These are phyloP conservation scores for Anthoceros angustus DNA, from an alignment of 225 moss, liverwort and hornwort species.

Conservation along the genomic window DNA sequence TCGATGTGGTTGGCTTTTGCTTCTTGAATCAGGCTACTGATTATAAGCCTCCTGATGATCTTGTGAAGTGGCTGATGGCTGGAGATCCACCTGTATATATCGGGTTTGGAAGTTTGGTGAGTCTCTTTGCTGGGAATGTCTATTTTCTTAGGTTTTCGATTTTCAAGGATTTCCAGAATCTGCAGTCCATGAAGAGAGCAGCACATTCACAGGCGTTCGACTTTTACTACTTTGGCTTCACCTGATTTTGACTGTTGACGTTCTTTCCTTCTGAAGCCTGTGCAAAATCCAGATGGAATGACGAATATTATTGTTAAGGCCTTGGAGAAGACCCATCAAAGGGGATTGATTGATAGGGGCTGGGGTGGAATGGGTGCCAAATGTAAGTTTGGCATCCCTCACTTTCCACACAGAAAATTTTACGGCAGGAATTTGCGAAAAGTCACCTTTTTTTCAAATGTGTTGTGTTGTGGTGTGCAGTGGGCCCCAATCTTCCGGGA, in stretches of 20 bases:
- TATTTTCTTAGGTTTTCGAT: neutral
- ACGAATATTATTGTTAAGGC: conserved; percentile 69
- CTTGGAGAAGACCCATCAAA: conserved; percentile 53
- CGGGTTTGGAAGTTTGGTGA: conserved; percentile 93
- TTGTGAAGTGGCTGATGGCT: conserved; percentile 59
- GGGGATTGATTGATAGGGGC: conserved; percentile 74
- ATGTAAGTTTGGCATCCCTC: conserved; percentile 28
- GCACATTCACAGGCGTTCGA: neutral
- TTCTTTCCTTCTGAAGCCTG: conserved; percentile 37
- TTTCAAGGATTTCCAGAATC: neutral
- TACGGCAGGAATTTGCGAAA: neutral
- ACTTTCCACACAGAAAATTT: neutral
- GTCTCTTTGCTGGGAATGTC: conserved; percentile 11
- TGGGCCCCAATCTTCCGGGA: conserved; percentile 39
- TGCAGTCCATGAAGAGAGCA: neutral
- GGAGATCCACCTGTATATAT: conserved; percentile 76
- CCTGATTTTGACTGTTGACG: neutral
- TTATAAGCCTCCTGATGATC: conserved; percentile 68
- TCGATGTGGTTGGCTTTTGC: conserved; percentile 89
- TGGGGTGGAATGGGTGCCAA: conserved; percentile 89
- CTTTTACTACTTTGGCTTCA: too few species aligned
- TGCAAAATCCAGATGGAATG: conserved; percentile 82
- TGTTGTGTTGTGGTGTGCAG: conserved; percentile 10
- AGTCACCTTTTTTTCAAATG: too few species aligned
- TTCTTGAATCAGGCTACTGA: conserved; percentile 65